Evolutionary conservation across 306 rosid genomes (phyloP).

Genomic region (Rosa persica): DNA sequence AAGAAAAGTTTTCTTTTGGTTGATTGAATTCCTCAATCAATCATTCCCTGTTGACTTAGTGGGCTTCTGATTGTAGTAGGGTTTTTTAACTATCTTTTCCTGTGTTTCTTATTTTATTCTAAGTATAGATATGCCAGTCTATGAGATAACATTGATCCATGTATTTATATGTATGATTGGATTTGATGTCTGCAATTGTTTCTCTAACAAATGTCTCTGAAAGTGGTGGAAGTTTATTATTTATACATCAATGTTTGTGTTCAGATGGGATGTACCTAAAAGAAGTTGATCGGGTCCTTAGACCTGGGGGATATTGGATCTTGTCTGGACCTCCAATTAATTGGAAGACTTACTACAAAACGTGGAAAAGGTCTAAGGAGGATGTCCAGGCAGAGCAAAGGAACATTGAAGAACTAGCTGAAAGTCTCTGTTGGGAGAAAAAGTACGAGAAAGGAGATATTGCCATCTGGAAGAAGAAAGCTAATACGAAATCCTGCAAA

Average conservation of each 20-base stretch:
- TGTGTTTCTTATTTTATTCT: neutral
- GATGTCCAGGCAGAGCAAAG: slow-evolving; percentile 82
- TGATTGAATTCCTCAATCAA: neutral
- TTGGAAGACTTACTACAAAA: slow-evolving; percentile 90
- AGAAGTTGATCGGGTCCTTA: slow-evolving; percentile 97
- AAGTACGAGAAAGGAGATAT: slow-evolving; percentile 96
- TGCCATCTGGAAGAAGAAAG: slow-evolving; percentile 83
- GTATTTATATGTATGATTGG: neutral
- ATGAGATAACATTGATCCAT: neutral
- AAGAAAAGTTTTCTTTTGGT: neutral
- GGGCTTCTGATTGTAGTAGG: neutral
- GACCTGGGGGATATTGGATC: slow-evolving; percentile 98
- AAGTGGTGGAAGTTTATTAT: slow-evolving; percentile 12
- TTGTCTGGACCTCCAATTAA: slow-evolving; percentile 98
- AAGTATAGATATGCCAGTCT: too few species aligned
- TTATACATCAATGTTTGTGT: slow-evolving; percentile 26
- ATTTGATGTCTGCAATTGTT: neutral
- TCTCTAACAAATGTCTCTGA: neutral
- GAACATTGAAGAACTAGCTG: slow-evolving; percentile 75
- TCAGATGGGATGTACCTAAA: slow-evolving; percentile 82
- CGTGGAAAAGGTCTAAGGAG: slow-evolving; percentile 85
- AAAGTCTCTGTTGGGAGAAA: slow-evolving; percentile 95
- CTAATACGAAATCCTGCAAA: slow-evolving; percentile 63
- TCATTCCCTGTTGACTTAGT: neutral
- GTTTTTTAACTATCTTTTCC: neutral